Base-by-base conservation (phyloP, 495 filamentous ascomycete species). In the Chaetomium cochliodes region DNA sequence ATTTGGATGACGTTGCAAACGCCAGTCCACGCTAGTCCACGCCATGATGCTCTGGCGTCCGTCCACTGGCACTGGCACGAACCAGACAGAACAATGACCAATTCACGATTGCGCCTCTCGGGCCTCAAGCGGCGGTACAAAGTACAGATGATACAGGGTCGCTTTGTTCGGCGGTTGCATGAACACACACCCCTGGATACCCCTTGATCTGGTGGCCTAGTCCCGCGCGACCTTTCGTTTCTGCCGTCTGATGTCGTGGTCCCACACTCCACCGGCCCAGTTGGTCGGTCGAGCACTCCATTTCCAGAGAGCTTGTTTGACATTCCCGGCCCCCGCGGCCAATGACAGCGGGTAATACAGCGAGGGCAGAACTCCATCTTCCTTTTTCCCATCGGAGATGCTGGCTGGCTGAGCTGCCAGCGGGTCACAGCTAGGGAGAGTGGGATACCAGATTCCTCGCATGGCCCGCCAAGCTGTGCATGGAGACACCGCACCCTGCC, bases 231-330 rank as follows among this genome's bases (percentile, higher is more conserved):
- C 57, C 58, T 49, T 58, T 44, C 41, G 22, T 41, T 26, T 60
- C 26, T 53, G 54, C 44, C 62, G 44, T 64, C 64, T 18, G 60
- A 58, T 65, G 63, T 55, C 37, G 2, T 54, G 49, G 41, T 30
- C 5, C 52, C 20, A 18, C 50, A 37, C 7, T 22, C 33, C 26
- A 23, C 50, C 33, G 52, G 28, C 63, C 58, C 58, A 46, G 59
- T 59, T 46, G 37, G 20, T 59, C 44, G 41, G 18, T 54, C 64
- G 70, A 70, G 69, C 16, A 50, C 46, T 11, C 46, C 46, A 50
- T 50, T 50, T 50, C 18, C 8, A 37, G 20, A n/a, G 18, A 69
- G 69, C 69, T 65, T 68, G 71, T 73, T 68, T 71, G 73, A 69
- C 42, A 18, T 47, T 65, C 9, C 55, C 62, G 61, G 28, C 62